Conservation (phyloP, 331 rosid species). For the Ulmus americana region DNA sequence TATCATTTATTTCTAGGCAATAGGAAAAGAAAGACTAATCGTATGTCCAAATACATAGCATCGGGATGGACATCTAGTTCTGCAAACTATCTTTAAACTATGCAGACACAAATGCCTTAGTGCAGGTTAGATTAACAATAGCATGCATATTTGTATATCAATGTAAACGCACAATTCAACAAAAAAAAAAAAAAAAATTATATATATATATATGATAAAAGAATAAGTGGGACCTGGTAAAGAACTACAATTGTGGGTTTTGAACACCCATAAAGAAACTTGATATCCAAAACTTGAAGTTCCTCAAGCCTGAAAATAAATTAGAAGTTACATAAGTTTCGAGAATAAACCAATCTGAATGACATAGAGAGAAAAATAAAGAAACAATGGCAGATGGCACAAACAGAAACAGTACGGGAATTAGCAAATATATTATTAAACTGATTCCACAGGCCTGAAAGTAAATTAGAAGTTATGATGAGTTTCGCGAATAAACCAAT, state of each 20-base stretch:
- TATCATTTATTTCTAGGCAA: no score
- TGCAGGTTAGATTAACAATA: not conserved
- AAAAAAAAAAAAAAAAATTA: no score
- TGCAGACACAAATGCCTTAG: not conserved
- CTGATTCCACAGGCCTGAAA: no score
- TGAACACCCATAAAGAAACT: constrained; percentile 90
- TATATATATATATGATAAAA: not conserved
- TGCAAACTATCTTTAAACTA: not conserved
- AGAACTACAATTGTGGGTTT: constrained; percentile 96
- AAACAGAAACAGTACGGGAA: no score
- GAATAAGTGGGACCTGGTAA: constrained; percentile 60
- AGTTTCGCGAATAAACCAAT: no score
- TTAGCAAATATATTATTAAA: no score
- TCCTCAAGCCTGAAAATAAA: constrained; percentile 84
- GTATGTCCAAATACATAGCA: no score
- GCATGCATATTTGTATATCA: not conserved
- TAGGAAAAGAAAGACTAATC: no score
- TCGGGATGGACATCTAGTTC: not conserved
- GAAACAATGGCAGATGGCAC: not conserved
- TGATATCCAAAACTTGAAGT: constrained; percentile 95
- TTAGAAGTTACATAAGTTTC: not conserved
- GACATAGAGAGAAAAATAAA: not conserved
- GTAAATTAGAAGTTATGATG: no score
- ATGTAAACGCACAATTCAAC: not conserved
- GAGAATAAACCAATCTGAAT: not conserved